Evolutionary conservation across 106 monocot genomes (phyloP).

Genomic region (Allium sativum): DNA sequence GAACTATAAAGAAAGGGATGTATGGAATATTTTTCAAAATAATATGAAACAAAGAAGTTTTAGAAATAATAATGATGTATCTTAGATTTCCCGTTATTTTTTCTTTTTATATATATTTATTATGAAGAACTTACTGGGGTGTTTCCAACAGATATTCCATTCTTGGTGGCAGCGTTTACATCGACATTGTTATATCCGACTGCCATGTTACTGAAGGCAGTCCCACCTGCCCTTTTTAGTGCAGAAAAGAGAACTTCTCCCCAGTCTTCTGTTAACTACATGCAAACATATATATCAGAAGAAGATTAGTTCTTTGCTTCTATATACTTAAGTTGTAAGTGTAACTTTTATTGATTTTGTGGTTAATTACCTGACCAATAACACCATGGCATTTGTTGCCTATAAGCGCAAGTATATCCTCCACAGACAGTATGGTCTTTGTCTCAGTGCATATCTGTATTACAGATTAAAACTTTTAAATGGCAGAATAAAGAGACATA

Average conservation of each 20-base stretch:
- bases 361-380: slow-evolving; percentile 62
- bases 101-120: too few species aligned
- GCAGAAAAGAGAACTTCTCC: slow-evolving; percentile 95
- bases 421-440: slow-evolving; percentile 90
- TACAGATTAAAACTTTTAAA: background rate
- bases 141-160: slow-evolving; percentile 83
- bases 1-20: too few species aligned
- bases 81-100: too few species aligned
- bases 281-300: too few species aligned
- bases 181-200: slow-evolving; percentile 99
- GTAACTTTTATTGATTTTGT: background rate
- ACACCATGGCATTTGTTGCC: slow-evolving; percentile 86
- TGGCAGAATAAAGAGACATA: background rate
- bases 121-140: slow-evolving; percentile 48
- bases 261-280: slow-evolving; percentile 97
- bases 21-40: too few species aligned
- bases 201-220: slow-evolving; percentile 97
- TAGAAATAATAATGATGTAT: too few species aligned
- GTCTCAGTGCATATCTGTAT: slow-evolving; percentile 87
- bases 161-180: slow-evolving; percentile 70
- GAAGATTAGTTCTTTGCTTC: too few species aligned
- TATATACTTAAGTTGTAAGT: background rate
- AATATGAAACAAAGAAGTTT: too few species aligned
- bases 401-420: slow-evolving; percentile 91
- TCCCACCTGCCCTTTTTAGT: slow-evolving; percentile 78